Evolutionary conservation across 2,329 filamentous ascomycete genomes (phyloP).

Genomic region (Penicillium capsulatum): DNA sequence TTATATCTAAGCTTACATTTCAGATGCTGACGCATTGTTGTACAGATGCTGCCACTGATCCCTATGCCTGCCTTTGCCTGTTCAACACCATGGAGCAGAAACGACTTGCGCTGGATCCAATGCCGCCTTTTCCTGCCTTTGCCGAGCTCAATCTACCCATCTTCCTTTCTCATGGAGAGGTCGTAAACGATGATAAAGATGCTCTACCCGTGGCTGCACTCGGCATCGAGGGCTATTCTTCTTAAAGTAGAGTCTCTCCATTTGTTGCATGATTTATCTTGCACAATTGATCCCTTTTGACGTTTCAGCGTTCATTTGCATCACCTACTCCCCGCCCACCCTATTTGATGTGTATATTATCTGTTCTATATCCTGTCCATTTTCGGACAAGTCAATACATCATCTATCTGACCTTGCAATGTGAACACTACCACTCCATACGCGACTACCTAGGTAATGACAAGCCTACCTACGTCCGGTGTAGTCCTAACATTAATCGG

Average conservation of each 20-base stretch:
- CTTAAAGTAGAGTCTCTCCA: conserved; percentile 1
- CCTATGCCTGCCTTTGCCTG: conserved; percentile 72
- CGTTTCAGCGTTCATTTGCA: neutral
- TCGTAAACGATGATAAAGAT: conserved; percentile 8
- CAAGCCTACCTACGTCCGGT: too few relatives aligned
- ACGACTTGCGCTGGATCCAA: conserved; percentile 62
- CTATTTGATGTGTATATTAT: too few relatives aligned
- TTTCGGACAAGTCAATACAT: neutral
- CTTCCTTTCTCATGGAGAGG: conserved; percentile 47
- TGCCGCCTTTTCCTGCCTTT: conserved; percentile 65
- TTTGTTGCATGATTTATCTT: neutral
- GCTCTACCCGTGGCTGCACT: conserved; percentile 4
- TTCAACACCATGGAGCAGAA: conserved; percentile 68
- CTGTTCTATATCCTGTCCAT: conserved; percentile 1
- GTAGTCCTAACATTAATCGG: too few relatives aligned
- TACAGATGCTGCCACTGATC: conserved; percentile 72
- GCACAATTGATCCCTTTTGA: neutral
- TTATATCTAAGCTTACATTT: conserved; percentile 9
- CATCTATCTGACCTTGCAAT: neutral
- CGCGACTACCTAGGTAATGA: too few relatives aligned
- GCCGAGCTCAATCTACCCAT: conserved; percentile 66
- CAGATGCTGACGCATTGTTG: too few relatives aligned
- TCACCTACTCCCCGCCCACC: neutral
- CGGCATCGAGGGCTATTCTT: conserved; percentile 12
- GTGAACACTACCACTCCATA: too few relatives aligned